Evolutionary conservation across 768 basidiomycete species (phyloP), one percentile per base, ranked within the genome.

Genomic region (Hebeloma cylindrosporum): DNA sequence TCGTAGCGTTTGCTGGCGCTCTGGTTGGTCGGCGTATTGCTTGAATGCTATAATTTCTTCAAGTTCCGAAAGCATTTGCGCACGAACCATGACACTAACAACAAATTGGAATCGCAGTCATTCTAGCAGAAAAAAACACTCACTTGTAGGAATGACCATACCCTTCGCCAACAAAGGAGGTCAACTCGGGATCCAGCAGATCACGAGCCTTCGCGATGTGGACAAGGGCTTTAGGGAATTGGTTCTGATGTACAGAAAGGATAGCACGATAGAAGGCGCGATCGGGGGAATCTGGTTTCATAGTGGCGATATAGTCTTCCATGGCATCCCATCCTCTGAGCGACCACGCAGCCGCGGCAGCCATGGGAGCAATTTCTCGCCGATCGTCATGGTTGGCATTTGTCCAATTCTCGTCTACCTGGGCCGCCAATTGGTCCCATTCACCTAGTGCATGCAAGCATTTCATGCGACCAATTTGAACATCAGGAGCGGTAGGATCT

Each of bases 1-100:
- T 36, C 89, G 78, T 73, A 95, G 93, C 2, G 87, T 83, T 47
- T 74, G 75, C 56, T 94, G 93, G n/a, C 93, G 81, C 47, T 95
- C 92, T 1, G 91, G 86, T 60, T 96, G 92, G 63, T 98, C 95
- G 16, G 85, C 86, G 53, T 84, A 83, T 63, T 95, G 88, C 65
- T 98, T 98, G 71, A 93, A 98, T 29, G 82, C 71, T 48, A 99
- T 96, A 56, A 98, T 96, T 61, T 99, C 96, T 60, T 99, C 96
- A 5, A 99, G 74, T 60, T 99, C 96, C 1, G 95, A 93, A 10
- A 99, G 75, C 91, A 97, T 95, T 67, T 99, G 96, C 1, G 96
- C 93, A 7, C 96, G 88, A 43, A 99, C 94, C 75, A 98, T 87
- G 23, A 89, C 86, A 59, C 93, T 97, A 51, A 2, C 35, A 11